Conservation (phyloP, 139 green algal genomes). For the Coelastrella sp. region DNA sequence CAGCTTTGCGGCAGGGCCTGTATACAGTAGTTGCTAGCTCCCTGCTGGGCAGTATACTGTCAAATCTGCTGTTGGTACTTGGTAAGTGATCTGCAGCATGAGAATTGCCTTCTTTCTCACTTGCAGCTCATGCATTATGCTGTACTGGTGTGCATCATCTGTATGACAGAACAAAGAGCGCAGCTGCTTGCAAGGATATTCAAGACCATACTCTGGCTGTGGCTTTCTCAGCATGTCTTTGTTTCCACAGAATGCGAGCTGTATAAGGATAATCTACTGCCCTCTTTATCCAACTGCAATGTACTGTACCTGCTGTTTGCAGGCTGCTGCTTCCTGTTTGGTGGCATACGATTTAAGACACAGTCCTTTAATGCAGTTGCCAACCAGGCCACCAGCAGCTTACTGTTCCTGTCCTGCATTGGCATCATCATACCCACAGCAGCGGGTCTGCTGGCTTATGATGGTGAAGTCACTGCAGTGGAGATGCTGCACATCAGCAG, state of each 20-base stretch:
- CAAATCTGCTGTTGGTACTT: conserved; percentile 93
- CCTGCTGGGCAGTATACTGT: conserved; percentile 89
- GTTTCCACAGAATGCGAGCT: too few relatives aligned
- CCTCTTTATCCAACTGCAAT: not conserved
- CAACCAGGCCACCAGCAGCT: conserved; percentile 76
- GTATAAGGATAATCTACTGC: not conserved
- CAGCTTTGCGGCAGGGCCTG: conserved; percentile 80
- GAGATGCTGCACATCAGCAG: conserved; percentile 53
- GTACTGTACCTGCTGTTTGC: conserved; percentile 8
- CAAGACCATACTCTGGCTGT: too few relatives aligned
- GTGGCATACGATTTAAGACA: conserved; percentile 73
- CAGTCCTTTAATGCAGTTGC: conserved; percentile 82
- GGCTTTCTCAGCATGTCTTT: too few relatives aligned
- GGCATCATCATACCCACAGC: conserved; percentile 82
- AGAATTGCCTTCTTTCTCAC: too few relatives aligned
- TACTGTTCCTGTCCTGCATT: conserved; percentile 89
- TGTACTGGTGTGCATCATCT: too few relatives aligned
- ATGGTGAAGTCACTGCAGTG: not conserved
- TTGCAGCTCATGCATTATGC: too few relatives aligned
- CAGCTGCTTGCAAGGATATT: too few relatives aligned
- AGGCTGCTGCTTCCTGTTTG: conserved; percentile 90
- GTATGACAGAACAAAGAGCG: too few relatives aligned
- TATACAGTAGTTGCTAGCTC: conserved; percentile 84
- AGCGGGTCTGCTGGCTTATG: conserved; percentile 38
- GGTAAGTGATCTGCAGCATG: conserved; percentile 61